These are phyloP conservation scores for Pseudodiploospora longispora DNA, from an alignment of 2,329 filamentous ascomycete genomes.

Conservation along the genomic window DNA sequence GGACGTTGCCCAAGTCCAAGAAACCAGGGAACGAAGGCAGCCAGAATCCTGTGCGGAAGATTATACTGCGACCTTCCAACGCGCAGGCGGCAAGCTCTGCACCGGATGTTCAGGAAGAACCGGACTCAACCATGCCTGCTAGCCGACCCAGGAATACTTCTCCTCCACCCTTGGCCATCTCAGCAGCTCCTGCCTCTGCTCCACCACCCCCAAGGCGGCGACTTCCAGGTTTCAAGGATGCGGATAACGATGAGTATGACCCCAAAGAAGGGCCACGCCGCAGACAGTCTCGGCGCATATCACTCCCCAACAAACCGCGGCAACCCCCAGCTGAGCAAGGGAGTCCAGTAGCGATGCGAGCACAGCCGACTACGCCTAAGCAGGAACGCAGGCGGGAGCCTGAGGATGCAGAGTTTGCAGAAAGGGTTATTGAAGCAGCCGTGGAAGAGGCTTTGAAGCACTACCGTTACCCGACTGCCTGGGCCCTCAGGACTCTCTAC, in stretches of 20 bases:
- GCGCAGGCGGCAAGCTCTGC: slow-evolving; percentile 18
- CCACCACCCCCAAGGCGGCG: slow-evolving; percentile 13
- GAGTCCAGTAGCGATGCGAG: slow-evolving; percentile 5
- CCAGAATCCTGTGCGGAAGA: slow-evolving; percentile 29
- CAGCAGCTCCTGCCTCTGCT: slow-evolving; percentile 10
- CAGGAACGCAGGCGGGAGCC: slow-evolving; percentile 14
- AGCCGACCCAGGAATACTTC: neutral
- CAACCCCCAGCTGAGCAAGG: slow-evolving; percentile 9
- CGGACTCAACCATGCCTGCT: neutral
- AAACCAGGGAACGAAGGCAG: slow-evolving; percentile 22
- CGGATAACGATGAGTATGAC: slow-evolving; percentile 36
- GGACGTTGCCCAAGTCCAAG: slow-evolving; percentile 56
- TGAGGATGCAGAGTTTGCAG: slow-evolving; percentile 36
- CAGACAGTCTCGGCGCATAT: slow-evolving; percentile 25
- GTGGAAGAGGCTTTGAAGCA: slow-evolving; percentile 50
- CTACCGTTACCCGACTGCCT: slow-evolving; percentile 53
- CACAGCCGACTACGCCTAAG: slow-evolving; percentile 11
- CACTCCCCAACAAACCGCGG: slow-evolving; percentile 20
- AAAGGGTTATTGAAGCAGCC: slow-evolving; percentile 47
- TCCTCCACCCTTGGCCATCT: slow-evolving; percentile 3
- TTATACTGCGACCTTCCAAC: slow-evolving; percentile 36
- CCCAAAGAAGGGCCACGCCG: slow-evolving; percentile 28
- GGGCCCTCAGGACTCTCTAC: slow-evolving; percentile 51
- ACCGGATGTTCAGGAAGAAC: slow-evolving; percentile 1
- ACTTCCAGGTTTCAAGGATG: slow-evolving; percentile 15